Evolutionary conservation across 257 asterid species (phyloP), one percentile per base, ranked within the genome.

Genomic region (Lantana camara): DNA sequence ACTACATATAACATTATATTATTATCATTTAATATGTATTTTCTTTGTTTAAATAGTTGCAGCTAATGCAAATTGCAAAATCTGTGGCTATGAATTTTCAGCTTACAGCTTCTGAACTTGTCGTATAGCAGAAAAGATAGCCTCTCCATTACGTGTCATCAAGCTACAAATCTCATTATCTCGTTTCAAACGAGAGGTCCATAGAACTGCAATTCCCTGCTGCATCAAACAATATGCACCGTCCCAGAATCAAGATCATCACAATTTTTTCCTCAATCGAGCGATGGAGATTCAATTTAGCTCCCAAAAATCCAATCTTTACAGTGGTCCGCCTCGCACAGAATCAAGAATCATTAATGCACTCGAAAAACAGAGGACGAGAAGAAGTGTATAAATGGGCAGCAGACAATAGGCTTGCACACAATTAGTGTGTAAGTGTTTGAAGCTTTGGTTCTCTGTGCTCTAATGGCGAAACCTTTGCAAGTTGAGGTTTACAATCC

Each of bases 401-500:
- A 21, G 53, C 15, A 45, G 48, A 23, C 41, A 5, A 10, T 27
- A 15, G 30, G 46, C 15, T 44, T 12, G 13, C 40, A 27, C 55
- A 49, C 61, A 19, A 5, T 38, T 20, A n/a, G n/a, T n/a, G n/a
- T n/a, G n/a, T n/a, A 32, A 38, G 11, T 27, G 77, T 30, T 57
- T 44, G 73, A 38, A 29, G 35, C 16, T 50, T 37, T 35, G 40
- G 11, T 35, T 35, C 7, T 35, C 7, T 35, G 11, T 4, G 40
- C 7, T 51, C 16, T 37, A 16, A 89, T 89, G 98, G 96, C 96
- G 69, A 77, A 74, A 40, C 96, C 96, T 0, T 73, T 92, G 80
- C 97, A 85, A 66, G 79, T 92, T 50, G 96, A 89, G 63, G 96
- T 92, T 30, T 76, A 91, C 88, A 89, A 92, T 63, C 97, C 97